A percentile compares a stretch with the other conserved stretches of the same genome.
These are phyloP conservation scores for Blumeria graminis DNA, from an alignment of 2,329 filamentous ascomycete species.

Conservation along the genomic window DNA sequence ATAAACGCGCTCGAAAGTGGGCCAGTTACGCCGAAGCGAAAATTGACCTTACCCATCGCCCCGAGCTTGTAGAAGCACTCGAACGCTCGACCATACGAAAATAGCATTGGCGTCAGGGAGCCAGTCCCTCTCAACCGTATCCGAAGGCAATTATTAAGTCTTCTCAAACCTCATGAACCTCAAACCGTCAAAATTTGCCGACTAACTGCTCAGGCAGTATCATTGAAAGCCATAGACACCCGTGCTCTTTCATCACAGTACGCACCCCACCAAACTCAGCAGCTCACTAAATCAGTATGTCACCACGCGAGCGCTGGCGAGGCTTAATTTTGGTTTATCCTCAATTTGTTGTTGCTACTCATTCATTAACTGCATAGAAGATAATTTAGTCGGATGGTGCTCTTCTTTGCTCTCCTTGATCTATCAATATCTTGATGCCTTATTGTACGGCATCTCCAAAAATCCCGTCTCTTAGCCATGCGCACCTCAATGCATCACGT, in stretches of 20 bases:
- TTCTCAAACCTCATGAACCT: too few species aligned
- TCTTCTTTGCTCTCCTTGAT: constrained; percentile 11
- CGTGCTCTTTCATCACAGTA: constrained; percentile 3
- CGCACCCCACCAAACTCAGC: too few species aligned
- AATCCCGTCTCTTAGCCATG: too few species aligned
- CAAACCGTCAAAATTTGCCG: neutral
- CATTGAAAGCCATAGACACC: constrained; percentile 10
- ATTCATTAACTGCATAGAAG: constrained; percentile 14
- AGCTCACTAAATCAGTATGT: too few species aligned
- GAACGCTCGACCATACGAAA: constrained; percentile 31
- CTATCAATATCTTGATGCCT: neutral
- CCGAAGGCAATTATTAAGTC: neutral
- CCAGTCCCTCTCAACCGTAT: neutral
- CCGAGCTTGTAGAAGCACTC: constrained; percentile 73
- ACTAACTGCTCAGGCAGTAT: constrained; percentile 3
- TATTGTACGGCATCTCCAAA: too few species aligned
- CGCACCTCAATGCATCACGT: too few species aligned
- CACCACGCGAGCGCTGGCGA: constrained; percentile 5
- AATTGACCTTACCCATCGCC: constrained; percentile 49
- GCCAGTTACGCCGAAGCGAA: constrained; percentile 67
- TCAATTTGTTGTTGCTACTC: constrained; percentile 6
- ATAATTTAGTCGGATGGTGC: constrained; percentile 14
- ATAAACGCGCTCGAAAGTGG: constrained; percentile 81
- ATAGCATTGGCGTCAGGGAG: constrained; percentile 16
- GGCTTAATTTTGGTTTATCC: constrained; percentile 10